Base-by-base conservation (phyloP, 148 eudicot genomes). In the Persicaria tinctoria region DNA sequence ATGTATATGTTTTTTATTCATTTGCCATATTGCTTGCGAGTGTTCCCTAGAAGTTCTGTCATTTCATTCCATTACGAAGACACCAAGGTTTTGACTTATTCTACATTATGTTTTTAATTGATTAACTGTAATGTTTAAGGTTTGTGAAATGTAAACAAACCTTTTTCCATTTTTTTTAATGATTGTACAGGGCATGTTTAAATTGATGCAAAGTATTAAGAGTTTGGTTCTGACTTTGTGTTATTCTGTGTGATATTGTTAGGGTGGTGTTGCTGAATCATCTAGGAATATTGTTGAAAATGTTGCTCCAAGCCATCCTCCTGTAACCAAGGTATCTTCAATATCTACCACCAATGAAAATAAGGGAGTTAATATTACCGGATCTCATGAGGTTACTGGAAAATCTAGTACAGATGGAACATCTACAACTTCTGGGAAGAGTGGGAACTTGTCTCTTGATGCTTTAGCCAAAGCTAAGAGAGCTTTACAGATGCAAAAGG, bases 341-440 rank as follows among this genome's bases (percentile, higher is more conserved):
- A 86, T 92, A 91, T 85, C 86, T 87, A 90, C 95, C 87, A 86
- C 89, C 86, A 92, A 86, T 92, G 97, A 95, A 90, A 92, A 92
- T 90, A 90, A 92, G 89, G 96, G 97, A 89, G 92, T 87, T 90
- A 92, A 82, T 92, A 86, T 80, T 90, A 87, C 84, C 93, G 87
- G 98, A 85, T 95, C 96, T 95, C 93, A 95, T 89, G 96, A 87
- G 97, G 91, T 90, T 90, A 89, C 90, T 92, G 97, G 96, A 84
- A 92, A 92, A 87, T 95, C 93, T 84, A 95, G 97, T 92, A 95
- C 97, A 92, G 97, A 95, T 95, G 97, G 93, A 86, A 78, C 89
- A 75, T 54, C 91, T 79, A 64, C 89, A 80, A 86, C 88, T 83
- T 87, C 89, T 79, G 89, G 88, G 74, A 89, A 87, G 86, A 89